Conservation (phyloP, 75 land plant species). For the Isoetes taiwanensis region DNA sequence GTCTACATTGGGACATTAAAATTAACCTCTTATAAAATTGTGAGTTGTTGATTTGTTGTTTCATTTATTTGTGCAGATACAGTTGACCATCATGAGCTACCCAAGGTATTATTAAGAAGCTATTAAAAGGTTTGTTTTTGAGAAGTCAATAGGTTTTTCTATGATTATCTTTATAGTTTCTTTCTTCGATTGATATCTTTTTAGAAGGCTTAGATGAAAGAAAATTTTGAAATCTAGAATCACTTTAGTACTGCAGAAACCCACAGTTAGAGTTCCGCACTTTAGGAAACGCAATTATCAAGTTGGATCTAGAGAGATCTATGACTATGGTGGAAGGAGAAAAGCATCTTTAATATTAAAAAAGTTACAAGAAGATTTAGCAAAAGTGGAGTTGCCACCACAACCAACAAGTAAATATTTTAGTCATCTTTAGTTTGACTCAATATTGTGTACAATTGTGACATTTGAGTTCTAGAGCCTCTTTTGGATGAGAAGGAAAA, state of each 20-base stretch:
- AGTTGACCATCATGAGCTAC: too few relatives aligned
- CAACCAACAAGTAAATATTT: not conserved
- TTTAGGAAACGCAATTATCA: not conserved
- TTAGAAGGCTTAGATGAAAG: too few relatives aligned
- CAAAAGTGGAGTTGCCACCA: not conserved
- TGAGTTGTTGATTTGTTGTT: too few relatives aligned
- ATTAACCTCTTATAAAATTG: too few relatives aligned
- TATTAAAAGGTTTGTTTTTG: too few relatives aligned
- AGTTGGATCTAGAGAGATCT: not conserved
- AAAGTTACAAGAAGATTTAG: not conserved
- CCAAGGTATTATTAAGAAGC: too few relatives aligned
- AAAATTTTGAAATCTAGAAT: too few relatives aligned
- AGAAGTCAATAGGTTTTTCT: too few relatives aligned
- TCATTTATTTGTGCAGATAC: too few relatives aligned
- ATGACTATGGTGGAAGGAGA: not conserved
- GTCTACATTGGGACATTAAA: not conserved
- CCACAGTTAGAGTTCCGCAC: not conserved
- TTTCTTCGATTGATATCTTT: not conserved
- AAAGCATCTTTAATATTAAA: not conserved
- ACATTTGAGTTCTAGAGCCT: not conserved
- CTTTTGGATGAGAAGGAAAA: conserved; percentile 2
- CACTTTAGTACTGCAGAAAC: not conserved
- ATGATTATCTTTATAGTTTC: not conserved
- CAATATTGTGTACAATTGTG: not conserved
- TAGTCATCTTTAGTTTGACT: not conserved